phyloP scores from a whole-genome alignment of 2,329 filamentous ascomycete species.

The Chalaropsis thielavioides region DNA sequence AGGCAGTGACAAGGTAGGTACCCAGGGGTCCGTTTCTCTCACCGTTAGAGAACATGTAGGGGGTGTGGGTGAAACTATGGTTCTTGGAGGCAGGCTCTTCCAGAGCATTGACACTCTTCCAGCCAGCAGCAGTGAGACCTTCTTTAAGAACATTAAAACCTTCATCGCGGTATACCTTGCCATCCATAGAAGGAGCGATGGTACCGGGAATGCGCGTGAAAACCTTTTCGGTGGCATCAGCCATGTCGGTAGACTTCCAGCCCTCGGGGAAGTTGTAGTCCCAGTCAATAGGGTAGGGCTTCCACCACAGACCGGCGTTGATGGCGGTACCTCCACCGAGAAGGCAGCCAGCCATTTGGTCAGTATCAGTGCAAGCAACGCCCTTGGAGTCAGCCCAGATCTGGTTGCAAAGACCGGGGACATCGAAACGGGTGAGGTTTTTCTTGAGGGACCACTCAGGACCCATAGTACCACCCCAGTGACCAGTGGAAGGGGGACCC shows the following conservation, averaged over 20 bases:
- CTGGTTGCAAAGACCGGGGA: slow-evolving; percentile 56
- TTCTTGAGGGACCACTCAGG: slow-evolving; percentile 47
- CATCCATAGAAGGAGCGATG: slow-evolving; percentile 49
- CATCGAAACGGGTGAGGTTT: slow-evolving; percentile 54
- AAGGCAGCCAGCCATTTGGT: slow-evolving; percentile 58
- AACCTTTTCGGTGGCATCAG: slow-evolving; percentile 42
- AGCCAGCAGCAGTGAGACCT: slow-evolving; percentile 46
- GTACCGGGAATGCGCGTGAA: slow-evolving; percentile 60
- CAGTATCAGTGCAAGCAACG: slow-evolving; percentile 54
- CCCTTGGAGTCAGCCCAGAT: slow-evolving; percentile 50
- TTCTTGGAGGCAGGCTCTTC: slow-evolving; percentile 48
- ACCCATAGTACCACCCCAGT: slow-evolving; percentile 47
- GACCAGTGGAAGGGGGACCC: slow-evolving; percentile 46
- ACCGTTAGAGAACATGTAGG: slow-evolving; percentile 52
- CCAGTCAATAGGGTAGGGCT: slow-evolving; percentile 51
- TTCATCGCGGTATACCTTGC: slow-evolving; percentile 50
- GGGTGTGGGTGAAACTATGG: slow-evolving; percentile 46
- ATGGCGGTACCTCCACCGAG: slow-evolving; percentile 53
- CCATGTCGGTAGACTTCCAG: slow-evolving; percentile 53
- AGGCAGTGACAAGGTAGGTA: slow-evolving; percentile 53
- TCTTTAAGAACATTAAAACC: slow-evolving; percentile 48
- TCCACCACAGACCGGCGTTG: slow-evolving; percentile 57
- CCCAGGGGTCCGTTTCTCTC: slow-evolving; percentile 56
- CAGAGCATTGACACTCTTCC: slow-evolving; percentile 44
- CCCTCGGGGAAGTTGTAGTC: slow-evolving; percentile 57